Evolutionary conservation across 2,329 filamentous ascomycete genomes (phyloP), one percentile per base, ranked within the genome.

Genomic region (Hypoxylon sp.): DNA sequence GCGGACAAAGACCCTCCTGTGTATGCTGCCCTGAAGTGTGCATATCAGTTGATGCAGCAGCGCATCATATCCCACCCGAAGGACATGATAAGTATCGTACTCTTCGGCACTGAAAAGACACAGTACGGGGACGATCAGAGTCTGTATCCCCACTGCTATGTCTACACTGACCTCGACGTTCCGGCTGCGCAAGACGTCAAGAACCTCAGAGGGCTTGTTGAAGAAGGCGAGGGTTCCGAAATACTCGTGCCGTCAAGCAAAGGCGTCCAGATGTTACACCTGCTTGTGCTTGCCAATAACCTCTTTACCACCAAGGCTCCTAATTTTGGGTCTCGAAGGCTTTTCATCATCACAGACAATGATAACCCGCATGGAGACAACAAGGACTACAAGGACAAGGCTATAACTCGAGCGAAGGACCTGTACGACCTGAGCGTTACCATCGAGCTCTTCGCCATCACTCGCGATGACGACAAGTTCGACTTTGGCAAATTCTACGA

Each of bases 301-400:
- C 90, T 98, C 48, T 97, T 99, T 72, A 97, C 93, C 1, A 97
- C 91, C 2, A 96, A 90, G 72, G 93, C 95, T 0, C 88, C 95
- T 15, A 98, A 97, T 70, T 98, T 98, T 73, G 89, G 91, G 3
- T 98, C 94, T 4, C 83, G 94, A 59, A 86, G 95, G 27, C 78
- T 99, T n/a, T 99, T 99, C 75, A 86, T 99, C 62, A 91, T 99
- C 53, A 98, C 95, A 0, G 92, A 98, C 73, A 91, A 96, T 63
- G 95, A 98, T 72, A 83, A 92, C 63, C 95, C 95, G 3, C 91
- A 96, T 71, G 78, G 79, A 0, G 80, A 83, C 15, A 88, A 91
- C 71, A 95, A 93, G 74, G 80, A 83, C 6, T 80, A 88, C 24
- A 87, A 88, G 48, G 89, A 89, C 11, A 86, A 89, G 29, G 91